phyloP scores from a whole-genome alignment of 2,329 filamentous ascomycete genomes.

The Alternaria arbusti region DNA sequence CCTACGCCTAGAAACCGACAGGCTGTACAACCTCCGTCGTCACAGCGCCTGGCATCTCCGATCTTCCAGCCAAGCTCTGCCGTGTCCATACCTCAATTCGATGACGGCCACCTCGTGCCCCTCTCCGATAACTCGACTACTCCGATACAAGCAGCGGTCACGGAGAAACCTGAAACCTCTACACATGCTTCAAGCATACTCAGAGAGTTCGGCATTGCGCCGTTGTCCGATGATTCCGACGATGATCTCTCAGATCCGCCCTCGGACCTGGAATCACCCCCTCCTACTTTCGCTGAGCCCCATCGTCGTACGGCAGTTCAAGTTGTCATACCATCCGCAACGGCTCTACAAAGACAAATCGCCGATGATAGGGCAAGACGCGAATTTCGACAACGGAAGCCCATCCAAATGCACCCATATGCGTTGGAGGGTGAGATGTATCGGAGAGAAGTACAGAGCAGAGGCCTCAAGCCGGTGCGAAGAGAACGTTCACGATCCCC shows the following conservation, averaged over 20 bases:
- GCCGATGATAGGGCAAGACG: constrained; percentile 31
- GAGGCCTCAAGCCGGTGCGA: constrained; percentile 53
- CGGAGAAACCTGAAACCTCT: not conserved
- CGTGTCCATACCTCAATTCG: constrained; percentile 11
- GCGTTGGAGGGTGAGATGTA: constrained; percentile 54
- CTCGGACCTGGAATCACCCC: constrained; percentile 26
- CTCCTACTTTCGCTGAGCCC: constrained; percentile 16
- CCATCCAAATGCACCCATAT: constrained; percentile 59
- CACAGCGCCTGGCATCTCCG: constrained; percentile 14
- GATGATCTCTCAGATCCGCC: constrained; percentile 38
- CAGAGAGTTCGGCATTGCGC: constrained; percentile 24
- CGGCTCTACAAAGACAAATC: constrained; percentile 20
- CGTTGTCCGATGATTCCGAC: constrained; percentile 31
- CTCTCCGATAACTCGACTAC: not conserved
- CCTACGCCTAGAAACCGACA: constrained; percentile 10
- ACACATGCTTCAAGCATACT: constrained; percentile 18
- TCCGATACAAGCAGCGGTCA: not conserved
- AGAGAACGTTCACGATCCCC: constrained; percentile 40
- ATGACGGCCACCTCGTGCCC: constrained; percentile 1
- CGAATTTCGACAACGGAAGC: constrained; percentile 53
- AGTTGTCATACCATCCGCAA: constrained; percentile 39
- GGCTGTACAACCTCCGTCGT: constrained; percentile 1
- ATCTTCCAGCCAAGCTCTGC: constrained; percentile 4
- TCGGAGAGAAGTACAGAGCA: constrained; percentile 50
- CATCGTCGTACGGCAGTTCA: constrained; percentile 35